These are phyloP conservation scores for Nicotiana benthamiana DNA, from an alignment of 257 asterid genomes.

Conservation along the genomic window DNA sequence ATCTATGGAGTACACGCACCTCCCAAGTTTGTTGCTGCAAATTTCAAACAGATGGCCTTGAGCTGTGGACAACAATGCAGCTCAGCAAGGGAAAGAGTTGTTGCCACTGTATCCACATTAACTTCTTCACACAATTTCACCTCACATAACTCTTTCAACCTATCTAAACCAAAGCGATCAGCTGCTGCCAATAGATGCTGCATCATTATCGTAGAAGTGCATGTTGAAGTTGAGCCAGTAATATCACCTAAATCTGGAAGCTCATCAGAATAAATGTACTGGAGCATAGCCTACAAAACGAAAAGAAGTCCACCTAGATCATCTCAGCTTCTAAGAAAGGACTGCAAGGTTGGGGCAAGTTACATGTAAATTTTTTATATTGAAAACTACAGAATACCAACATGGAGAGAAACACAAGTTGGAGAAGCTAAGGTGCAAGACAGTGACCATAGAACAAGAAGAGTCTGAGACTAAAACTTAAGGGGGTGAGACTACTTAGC, in stretches of 20 bases:
- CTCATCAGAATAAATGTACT: conserved; percentile 62
- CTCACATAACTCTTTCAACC: conserved; percentile 85
- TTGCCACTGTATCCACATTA: conserved; percentile 71
- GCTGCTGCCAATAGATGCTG: conserved; percentile 97
- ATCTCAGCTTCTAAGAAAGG: not conserved
- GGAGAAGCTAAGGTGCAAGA: not conserved
- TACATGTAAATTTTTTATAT: not conserved
- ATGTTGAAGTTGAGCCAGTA: conserved; percentile 41
- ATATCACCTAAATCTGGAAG: conserved; percentile 65
- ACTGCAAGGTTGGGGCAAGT: not conserved
- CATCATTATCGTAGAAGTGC: conserved; percentile 61
- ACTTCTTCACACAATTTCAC: conserved; percentile 75
- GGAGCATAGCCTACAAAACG: conserved; percentile 80
- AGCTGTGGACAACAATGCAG: conserved; percentile 80
- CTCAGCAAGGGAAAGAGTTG: conserved; percentile 90
- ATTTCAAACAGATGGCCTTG: conserved; percentile 81
- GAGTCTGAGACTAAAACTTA: not conserved
- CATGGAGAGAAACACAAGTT: not conserved
- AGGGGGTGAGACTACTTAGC: not conserved
- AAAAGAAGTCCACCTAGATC: conserved; percentile 4
- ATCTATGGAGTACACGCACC: conserved; percentile 95
- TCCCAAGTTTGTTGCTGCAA: conserved; percentile 96
- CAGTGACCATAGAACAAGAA: not conserved
- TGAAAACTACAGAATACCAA: not conserved
- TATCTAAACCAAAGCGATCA: conserved; percentile 84